Percentiles rank a stretch among this genome's conserved stretches.
phyloP scores from a whole-genome alignment of 2,329 filamentous ascomycete genomes.

The Penicillium sp. region DNA sequence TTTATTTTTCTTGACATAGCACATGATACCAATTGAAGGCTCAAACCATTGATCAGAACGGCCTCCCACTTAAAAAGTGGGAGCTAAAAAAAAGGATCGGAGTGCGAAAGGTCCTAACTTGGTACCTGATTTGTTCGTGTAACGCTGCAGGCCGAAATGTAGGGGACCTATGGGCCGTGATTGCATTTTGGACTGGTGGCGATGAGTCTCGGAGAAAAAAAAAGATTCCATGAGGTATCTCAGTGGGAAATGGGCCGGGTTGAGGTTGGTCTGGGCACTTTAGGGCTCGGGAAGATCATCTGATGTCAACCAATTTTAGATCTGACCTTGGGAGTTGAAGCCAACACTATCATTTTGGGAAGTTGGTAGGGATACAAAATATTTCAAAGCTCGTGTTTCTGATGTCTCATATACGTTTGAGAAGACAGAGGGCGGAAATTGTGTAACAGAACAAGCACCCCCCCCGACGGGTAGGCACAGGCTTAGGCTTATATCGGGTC shows the following conservation, averaged over 20 bases:
- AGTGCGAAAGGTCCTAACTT: conserved; percentile 9
- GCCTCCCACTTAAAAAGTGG: background rate
- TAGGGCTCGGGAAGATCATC: conserved; percentile 11
- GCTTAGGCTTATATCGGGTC: conserved; percentile 15
- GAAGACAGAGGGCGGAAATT: conserved; percentile 13
- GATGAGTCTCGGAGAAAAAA: conserved; percentile 13
- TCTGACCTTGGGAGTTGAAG: background rate
- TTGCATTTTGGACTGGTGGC: conserved; percentile 15
- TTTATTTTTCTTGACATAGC: background rate
- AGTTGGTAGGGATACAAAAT: background rate
- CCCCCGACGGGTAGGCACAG: conserved; percentile 22
- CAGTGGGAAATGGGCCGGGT: background rate
- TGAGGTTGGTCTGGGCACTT: background rate
- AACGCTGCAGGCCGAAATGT: conserved; percentile 12
- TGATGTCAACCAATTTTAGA: conserved; percentile 3
- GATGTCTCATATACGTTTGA: conserved; percentile 5
- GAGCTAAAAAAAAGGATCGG: background rate
- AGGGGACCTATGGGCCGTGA: conserved; percentile 8
- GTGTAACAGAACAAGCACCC: conserved; percentile 22
- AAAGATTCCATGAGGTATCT: background rate
- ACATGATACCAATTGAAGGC: conserved; percentile 2
- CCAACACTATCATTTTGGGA: background rate
- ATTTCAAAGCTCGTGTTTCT: background rate
- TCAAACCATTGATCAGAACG: background rate
- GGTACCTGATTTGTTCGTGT: conserved; percentile 24